Evolutionary conservation across 306 rosid genomes (phyloP).

Genomic region (Potentilla sterilis): DNA sequence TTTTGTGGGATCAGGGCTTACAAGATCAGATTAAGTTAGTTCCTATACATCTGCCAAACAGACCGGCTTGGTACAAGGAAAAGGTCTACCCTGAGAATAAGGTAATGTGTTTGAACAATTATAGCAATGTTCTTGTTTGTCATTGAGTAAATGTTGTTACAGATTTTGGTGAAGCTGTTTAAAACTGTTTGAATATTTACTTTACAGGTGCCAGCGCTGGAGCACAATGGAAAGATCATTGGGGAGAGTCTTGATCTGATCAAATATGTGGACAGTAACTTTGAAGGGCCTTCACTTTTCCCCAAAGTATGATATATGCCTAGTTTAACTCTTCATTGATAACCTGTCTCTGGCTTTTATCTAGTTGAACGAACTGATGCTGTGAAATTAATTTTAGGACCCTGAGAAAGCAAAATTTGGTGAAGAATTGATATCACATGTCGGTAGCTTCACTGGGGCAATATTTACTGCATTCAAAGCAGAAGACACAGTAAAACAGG

Average conservation of each 20-base stretch:
- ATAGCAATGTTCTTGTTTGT: neutral
- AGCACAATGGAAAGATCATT: conserved; percentile 73
- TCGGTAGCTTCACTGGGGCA: conserved; percentile 38
- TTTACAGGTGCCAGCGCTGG: conserved; percentile 76
- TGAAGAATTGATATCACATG: conserved; percentile 51
- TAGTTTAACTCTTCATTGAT: neutral
- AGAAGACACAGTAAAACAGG: conserved; percentile 31
- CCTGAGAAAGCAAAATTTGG: conserved; percentile 47
- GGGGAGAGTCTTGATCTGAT: conserved; percentile 91
- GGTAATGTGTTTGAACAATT: conserved; percentile 27
- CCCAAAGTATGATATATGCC: conserved; percentile 47
- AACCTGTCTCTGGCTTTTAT: neutral
- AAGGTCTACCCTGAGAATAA: conserved; percentile 66
- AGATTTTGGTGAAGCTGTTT: neutral
- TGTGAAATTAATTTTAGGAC: conserved; percentile 39
- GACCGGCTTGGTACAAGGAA: conserved; percentile 88
- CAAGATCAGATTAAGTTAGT: conserved; percentile 68
- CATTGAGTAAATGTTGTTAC: neutral
- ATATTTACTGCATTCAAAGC: conserved; percentile 37
- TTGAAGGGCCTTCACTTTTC: conserved; percentile 54
- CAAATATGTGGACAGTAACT: conserved; percentile 62
- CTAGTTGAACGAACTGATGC: neutral
- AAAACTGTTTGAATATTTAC: neutral
- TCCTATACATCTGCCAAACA: conserved; percentile 51
- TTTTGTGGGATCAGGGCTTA: conserved; percentile 45